phyloP scores from a whole-genome alignment of 2,329 filamentous ascomycete species.

The Pyricularia pennisetigena region DNA sequence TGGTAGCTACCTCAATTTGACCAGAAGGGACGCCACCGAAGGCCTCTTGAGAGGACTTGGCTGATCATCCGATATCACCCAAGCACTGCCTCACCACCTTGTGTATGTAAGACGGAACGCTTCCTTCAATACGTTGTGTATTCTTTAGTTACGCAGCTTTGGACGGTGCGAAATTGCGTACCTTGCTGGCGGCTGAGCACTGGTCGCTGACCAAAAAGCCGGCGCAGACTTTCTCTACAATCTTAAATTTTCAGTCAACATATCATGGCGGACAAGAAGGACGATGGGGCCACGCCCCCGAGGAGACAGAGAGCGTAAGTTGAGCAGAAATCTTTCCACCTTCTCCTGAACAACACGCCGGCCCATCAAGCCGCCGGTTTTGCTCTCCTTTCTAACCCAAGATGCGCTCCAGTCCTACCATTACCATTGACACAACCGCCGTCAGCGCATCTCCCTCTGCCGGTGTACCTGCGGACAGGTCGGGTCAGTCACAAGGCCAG shows the following conservation, averaged over 20 bases:
- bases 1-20: not conserved
- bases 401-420: slow-evolving; percentile 32
- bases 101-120: not conserved
- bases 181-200: not conserved
- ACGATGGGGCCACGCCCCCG: not conserved
- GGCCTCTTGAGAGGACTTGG: not conserved
- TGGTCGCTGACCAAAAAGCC: slow-evolving; percentile 2
- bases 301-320: slow-evolving; percentile 6
- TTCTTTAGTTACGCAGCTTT: not conserved
- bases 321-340: not conserved
- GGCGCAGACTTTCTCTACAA: not conserved
- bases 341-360: not conserved
- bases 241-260: not conserved
- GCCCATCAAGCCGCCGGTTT: not conserved
- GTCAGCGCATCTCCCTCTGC: slow-evolving; percentile 16
- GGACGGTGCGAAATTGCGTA: not conserved
- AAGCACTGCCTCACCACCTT: not conserved
- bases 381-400: slow-evolving; percentile 9
- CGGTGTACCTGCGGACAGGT: slow-evolving; percentile 20
- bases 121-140: not conserved
- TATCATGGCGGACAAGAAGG: not conserved
- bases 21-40: not conserved
- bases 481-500: slow-evolving; percentile 11
- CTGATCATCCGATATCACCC: not conserved
- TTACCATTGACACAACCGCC: slow-evolving; percentile 43